Evolutionary conservation across 768 basidiomycete genomes (phyloP).

Genomic region (Suillus weaverae): DNA sequence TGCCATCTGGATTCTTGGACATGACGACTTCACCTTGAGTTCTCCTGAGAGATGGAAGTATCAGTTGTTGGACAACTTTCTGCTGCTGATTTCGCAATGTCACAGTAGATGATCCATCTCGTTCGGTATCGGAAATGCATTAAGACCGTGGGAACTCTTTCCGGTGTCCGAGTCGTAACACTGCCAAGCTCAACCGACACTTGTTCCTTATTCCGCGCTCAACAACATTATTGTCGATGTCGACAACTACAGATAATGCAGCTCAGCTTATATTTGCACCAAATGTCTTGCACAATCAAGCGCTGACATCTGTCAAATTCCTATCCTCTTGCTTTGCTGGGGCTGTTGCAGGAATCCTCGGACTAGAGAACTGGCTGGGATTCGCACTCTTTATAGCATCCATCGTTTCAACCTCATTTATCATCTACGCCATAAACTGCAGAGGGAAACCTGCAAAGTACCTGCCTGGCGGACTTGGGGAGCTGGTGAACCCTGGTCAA

Average conservation of each 20-base stretch:
- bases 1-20: conserved; percentile 21
- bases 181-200: not conserved
- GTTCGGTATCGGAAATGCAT: not conserved
- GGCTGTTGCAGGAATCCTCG: conserved; percentile 85
- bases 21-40: conserved; percentile 15
- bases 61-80: not conserved
- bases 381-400: conserved; percentile 76
- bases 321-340: conserved; percentile 83
- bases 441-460: conserved; percentile 62
- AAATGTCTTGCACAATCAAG: conserved; percentile 64
- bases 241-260: conserved; percentile 47
- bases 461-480: conserved; percentile 59
- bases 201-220: not conserved
- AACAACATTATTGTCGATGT: conserved; percentile 38
- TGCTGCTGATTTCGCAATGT: not conserved
- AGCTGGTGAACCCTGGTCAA: conserved; percentile 81
- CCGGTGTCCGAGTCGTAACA: not conserved
- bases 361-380: conserved; percentile 81
- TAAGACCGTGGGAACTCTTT: not conserved
- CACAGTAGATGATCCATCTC: not conserved
- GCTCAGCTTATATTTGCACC: conserved; percentile 65
- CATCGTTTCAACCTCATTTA: conserved; percentile 64
- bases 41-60: not conserved
- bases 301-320: conserved; percentile 71
- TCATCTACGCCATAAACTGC: conserved; percentile 72